Base-by-base conservation (phyloP, 768 basidiomycete species). In the Collybia sp. region DNA sequence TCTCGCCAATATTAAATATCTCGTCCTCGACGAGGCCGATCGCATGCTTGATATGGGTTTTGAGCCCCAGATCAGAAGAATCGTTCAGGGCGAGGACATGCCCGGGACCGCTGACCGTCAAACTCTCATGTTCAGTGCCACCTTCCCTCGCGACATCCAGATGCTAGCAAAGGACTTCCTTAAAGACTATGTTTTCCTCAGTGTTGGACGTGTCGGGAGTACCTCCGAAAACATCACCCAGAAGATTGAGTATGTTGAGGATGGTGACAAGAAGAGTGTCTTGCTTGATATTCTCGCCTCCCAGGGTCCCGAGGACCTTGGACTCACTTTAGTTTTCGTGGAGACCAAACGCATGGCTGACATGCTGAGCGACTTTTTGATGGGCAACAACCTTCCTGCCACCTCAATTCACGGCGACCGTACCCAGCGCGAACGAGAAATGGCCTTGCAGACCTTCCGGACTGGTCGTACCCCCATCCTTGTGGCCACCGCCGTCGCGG, bases 1-100 rank as follows among this genome's bases (percentile, higher is more conserved):
- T 61, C 79, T 99, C 51, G 82, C 91, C 54, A 97, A 97, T 70
- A 85, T 99, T 73, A 87, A 91, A 58, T 98, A 96, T 68, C 86
- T 99, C 47, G 96, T 99, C 19, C 85, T 99, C 45, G 96, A 99
- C 59, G 96, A 99, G 72, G 96, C 96, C 50, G 96, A 99, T 75
- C 89, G 96, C 60, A 99, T 99, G 96, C 80, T 99, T 61, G 96
- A 99, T 75, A 99, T 99, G 96, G 96, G 96, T 85, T 99, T 99
- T 77, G 96, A 99, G 69, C 96, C 96, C 46, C 96, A 98, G 71
- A 99, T 99, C 60, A 82, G 96, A 53, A 81, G 93, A 30, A 99
- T 99, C 61, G 96, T 99, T 15, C 91, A 99, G 67, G 89, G 90
- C 56, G 93, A 93, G 60, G 96, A 99, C 64, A 99, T 99, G 96